Base-by-base conservation (phyloP, 345 rosid genomes). In the Eucalyptus erythrocorys region DNA sequence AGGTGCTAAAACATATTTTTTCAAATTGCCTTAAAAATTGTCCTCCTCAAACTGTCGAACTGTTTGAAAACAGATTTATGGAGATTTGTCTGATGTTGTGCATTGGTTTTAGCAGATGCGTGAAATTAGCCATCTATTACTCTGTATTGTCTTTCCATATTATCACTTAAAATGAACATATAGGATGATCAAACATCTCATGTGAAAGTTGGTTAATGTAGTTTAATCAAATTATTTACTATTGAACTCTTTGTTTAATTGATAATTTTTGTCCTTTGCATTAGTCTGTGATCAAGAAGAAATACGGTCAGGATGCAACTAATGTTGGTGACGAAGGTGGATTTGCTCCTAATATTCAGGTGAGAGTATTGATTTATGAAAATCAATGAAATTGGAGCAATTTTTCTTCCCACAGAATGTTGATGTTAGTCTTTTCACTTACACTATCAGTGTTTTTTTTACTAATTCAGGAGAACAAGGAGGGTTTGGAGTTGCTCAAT, bases 261-360 rank as follows among this genome's bases (percentile, higher is more conserved):
- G n/a, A 85, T 4, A 19, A 32, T 86, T 48, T 66, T 43, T 88
- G 21, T 47, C 16, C 85, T 68, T 26, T 82, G 30, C 17, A 87
- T 47, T 89, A 95, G 97, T 68, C 96, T 88, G 97, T 96, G 88
- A 96, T 96, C 40, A 96, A 96, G 92, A 96, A 96, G 96, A 97
- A 98, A 94, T 98, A 98, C n/a, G 99, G 99, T 22, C 99, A 98
- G 92, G 99, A 98, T 93, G 99, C 99, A 43, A 97, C 98, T 19
- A 98, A 98, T 87, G 99, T 98, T 57, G 99, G 99, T 91, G 99
- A 98, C 89, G 99, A 98, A 91, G 99, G 99, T 90, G 99, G 99
- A 61, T 96, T 96, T 87, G 99, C 99, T 49, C 99, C 99, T 90
- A 98, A 96, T 88, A 98, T 98, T 91, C 99, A 94, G 98, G 98